Percentiles rank a stretch among this genome's conserved stretches.
Evolutionary conservation across 257 asterid genomes (phyloP).

Genomic region (Paulownia fortunei): DNA sequence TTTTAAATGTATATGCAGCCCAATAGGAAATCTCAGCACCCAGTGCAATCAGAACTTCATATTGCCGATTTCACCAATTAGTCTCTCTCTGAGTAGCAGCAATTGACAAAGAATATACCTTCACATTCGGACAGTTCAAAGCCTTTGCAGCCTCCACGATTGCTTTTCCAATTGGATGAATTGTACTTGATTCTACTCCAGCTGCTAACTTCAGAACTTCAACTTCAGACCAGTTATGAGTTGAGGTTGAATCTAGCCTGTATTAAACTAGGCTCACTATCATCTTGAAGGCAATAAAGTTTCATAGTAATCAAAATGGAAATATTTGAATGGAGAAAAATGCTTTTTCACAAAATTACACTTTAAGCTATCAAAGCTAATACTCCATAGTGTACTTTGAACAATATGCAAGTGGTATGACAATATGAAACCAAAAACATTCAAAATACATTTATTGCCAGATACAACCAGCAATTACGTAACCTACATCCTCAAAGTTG

Average conservation of each 20-base stretch:
- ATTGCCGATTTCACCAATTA: constrained; percentile 13
- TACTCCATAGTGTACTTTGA: background rate
- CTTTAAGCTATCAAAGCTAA: constrained; percentile 11
- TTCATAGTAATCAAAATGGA: constrained; percentile 13
- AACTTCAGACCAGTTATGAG: constrained; percentile 71
- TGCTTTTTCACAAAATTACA: background rate
- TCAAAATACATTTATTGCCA: background rate
- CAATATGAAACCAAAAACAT: background rate
- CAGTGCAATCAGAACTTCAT: constrained; percentile 13
- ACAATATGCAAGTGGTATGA: background rate
- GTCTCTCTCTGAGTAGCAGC: constrained; percentile 16
- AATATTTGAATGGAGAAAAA: constrained; percentile 6
- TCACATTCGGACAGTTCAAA: constrained; percentile 53
- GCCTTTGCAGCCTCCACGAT: constrained; percentile 87
- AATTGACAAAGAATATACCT: constrained; percentile 52
- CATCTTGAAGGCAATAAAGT: constrained; percentile 27
- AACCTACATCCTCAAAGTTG: constrained; percentile 4
- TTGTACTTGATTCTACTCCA: constrained; percentile 93
- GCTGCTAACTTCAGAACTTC: constrained; percentile 90
- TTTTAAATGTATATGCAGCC: background rate
- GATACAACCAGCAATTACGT: constrained; percentile 8
- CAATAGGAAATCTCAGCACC: constrained; percentile 24
- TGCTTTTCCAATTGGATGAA: constrained; percentile 98
- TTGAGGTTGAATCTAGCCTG: constrained; percentile 61
- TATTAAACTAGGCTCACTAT: constrained; percentile 37